phyloP scores from a whole-genome alignment of 306 rosid genomes.

The Parietaria judaica region DNA sequence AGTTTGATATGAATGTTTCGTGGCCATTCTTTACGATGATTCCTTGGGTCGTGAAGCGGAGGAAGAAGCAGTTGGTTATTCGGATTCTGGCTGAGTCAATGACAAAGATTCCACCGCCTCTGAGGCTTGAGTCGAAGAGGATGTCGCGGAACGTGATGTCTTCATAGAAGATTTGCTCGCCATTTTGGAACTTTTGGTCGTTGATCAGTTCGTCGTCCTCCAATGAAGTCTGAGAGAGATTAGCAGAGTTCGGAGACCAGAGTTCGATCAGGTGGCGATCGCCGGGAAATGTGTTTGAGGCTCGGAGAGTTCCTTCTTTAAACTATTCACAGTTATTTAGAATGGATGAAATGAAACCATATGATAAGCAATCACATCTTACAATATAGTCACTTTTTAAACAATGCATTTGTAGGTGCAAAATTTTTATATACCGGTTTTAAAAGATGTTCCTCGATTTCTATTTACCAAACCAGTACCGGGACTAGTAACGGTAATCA shows the following conservation, averaged over 20 bases:
- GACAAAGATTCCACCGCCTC: slow-evolving; percentile 51
- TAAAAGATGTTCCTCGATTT: too few relatives aligned
- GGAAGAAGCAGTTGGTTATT: slow-evolving; percentile 57
- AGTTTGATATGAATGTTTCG: slow-evolving; percentile 46
- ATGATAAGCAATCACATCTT: too few relatives aligned
- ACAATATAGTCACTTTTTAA: too few relatives aligned
- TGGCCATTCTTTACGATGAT: slow-evolving; percentile 52
- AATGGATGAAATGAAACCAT: too few relatives aligned
- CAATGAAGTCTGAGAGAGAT: neutral
- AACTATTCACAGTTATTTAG: slow-evolving; percentile 24
- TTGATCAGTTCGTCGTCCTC: neutral
- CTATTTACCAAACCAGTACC: too few relatives aligned
- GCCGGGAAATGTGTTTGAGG: slow-evolving; percentile 50
- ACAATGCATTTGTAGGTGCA: too few relatives aligned
- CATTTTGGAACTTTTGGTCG: slow-evolving; percentile 16
- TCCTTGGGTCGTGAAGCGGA: slow-evolving; percentile 56
- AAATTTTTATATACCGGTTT: too few relatives aligned
- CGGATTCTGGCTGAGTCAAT: slow-evolving; percentile 47
- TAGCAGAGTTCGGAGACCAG: slow-evolving; percentile 33
- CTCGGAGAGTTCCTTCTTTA: slow-evolving; percentile 55
- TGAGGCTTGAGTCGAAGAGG: slow-evolving; percentile 50
- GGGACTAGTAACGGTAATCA: too few relatives aligned
- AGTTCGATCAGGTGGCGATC: slow-evolving; percentile 51
- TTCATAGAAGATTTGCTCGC: slow-evolving; percentile 38
- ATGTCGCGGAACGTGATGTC: slow-evolving; percentile 59